Base-by-base conservation (phyloP, 345 rosid genomes). In the Conringia planisiliqua region DNA sequence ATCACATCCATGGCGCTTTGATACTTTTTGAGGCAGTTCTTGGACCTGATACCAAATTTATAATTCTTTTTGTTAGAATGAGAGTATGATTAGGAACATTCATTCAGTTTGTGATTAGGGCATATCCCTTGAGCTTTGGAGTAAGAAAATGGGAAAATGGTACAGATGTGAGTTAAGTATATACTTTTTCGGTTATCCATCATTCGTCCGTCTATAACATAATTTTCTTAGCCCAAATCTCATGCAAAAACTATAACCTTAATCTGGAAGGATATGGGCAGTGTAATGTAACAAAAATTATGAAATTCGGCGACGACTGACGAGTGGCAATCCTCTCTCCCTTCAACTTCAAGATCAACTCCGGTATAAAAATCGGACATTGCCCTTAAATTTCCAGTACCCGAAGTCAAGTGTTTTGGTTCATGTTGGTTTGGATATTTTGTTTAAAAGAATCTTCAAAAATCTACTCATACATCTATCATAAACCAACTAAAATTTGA, bases 101-200 rank as follows among this genome's bases (percentile, higher is more conserved):
- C 35, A 67, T 60, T 57, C 52, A 57, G 66, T 74, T 74, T 66
- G 67, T 74, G 61, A 74, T 74, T 75, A 67, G 44, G 18, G 26
- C 44, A 58, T 36, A 39, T 17, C 72, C 61, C 51, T 74, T 74
- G 59, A 65, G 36, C 40, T 44, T 35, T 58, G 66, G 50, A 22
- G 24, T 73, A 44, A 55, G 56, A 43, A 10, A 65, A 33, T 27
- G 26, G 46, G 77, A 7, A 54, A 54, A 52, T 14, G 35, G 6
- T 73, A 43, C 33, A 73, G 30, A 6, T 46, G 65, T 73, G 64
- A 64, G 43, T 73, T 52, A 65, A 73, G 58, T 73, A 32, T 43
- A 44, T 35, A 16, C 14, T 8, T 30, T 63, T 64, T 13, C 26
- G 6, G 6, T 26, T 38, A 38, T 39, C 29, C 52, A 50, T 48